These are phyloP conservation scores for Crotalaria pallida DNA, from an alignment of 306 rosid species.

Conservation along the genomic window DNA sequence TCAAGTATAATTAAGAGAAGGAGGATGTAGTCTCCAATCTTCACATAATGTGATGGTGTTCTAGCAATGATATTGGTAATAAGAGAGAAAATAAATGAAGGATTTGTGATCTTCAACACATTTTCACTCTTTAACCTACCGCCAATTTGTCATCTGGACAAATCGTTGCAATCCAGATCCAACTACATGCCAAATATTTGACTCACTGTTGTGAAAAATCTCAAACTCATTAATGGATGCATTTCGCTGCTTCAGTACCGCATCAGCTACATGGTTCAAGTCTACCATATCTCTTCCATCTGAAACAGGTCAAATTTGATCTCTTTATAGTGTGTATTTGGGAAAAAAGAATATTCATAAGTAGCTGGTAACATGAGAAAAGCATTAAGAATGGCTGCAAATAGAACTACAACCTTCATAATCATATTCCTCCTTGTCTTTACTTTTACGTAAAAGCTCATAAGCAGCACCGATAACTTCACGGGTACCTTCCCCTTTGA, in stretches of 20 bases:
- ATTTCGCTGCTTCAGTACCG: slow-evolving; percentile 62
- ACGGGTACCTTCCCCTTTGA: slow-evolving; percentile 69
- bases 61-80: not conserved
- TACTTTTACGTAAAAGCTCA: slow-evolving; percentile 51
- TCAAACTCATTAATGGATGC: slow-evolving; percentile 81
- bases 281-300: slow-evolving; percentile 40
- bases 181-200: slow-evolving; percentile 67
- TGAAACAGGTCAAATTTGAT: slow-evolving; percentile 37
- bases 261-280: slow-evolving; percentile 67
- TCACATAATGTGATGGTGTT: slow-evolving; percentile 7
- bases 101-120: not conserved
- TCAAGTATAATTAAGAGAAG: slow-evolving; percentile 15
- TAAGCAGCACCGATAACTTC: slow-evolving; percentile 71
- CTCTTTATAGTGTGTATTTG: slow-evolving; percentile 12
- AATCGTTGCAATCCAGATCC: slow-evolving; percentile 92
- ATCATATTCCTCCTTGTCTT: slow-evolving; percentile 46
- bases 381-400: slow-evolving; percentile 5
- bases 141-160: slow-evolving; percentile 96
- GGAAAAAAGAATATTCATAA: not conserved
- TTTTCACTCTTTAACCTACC: slow-evolving; percentile 46
- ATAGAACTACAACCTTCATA: slow-evolving; percentile 42
- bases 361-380: not conserved
- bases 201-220: slow-evolving; percentile 50
- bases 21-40: not conserved
- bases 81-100: not conserved